Base-by-base conservation (phyloP, 1,284 basidiomycete genomes). In the Ganoderma resinaceum region DNA sequence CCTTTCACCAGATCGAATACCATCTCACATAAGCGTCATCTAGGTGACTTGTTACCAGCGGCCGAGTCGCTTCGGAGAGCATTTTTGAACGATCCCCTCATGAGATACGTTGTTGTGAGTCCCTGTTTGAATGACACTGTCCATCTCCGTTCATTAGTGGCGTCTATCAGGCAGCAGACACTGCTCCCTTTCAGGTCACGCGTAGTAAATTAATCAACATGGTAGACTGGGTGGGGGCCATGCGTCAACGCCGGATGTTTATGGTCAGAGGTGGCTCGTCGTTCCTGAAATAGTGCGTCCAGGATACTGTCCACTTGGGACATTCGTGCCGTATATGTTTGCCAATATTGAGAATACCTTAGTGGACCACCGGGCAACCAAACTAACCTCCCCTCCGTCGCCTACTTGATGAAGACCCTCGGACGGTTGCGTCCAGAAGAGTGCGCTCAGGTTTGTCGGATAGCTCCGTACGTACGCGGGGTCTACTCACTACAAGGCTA, bases 251-350 rank as follows among this genome's bases (percentile, higher is more conserved):
- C 3, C 63, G 65, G 5, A 61, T 66, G 62, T 37, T 72, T 11
- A 60, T 66, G 4, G 37, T 72, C 3, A 43, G 65, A 35, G 37
- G 26, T 0, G 71, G 68, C 33, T 40, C 26, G 16, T 68, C 71
- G 2, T 14, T 62, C 9, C 46, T 72, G 65, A 66, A 62, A 42
- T 72, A 72, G 71, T 72, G 18, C 33, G 70, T 57, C 46, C 23
- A 29, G 9, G 8, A 52, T 26, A 26, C 11, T 12, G 29, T 16
- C 12, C 16, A 58, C 5, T 26, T 23, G 23, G 18, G 53, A 33
- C n/a, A 38, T 23, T 9, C n/a, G 3, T 38, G 35, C 33, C n/a
- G n/a, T n/a, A 7, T 40, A 26, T 38, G n/a, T 9, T 29, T 38
- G 14, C 16, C 18, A 14, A 26, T 42, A 43, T 8, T 57, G 16